Evolutionary conservation across 352 stramenopile species (phyloP).

Genomic region (Pythium coloratum): DNA sequence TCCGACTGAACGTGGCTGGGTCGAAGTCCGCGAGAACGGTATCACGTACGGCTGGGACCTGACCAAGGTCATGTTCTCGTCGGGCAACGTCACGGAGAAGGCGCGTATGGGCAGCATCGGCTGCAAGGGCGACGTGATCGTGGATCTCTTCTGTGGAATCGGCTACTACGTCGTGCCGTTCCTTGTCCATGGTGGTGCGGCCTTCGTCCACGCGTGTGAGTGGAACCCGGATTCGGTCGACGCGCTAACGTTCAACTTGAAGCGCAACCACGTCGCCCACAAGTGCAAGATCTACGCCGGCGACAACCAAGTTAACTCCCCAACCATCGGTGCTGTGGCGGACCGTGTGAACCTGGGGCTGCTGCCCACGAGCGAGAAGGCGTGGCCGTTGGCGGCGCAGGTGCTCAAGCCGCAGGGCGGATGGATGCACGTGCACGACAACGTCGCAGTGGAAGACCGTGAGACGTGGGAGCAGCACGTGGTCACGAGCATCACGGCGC

Average conservation of each 20-base stretch:
- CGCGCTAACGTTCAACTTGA: conserved; percentile 91
- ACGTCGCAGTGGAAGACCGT: conserved; percentile 87
- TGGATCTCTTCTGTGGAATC: conserved; percentile 98
- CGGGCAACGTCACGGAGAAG: conserved; percentile 97
- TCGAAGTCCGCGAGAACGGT: conserved; percentile 92
- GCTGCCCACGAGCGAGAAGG: conserved; percentile 93
- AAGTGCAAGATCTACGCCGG: conserved; percentile 81
- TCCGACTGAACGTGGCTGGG: conserved; percentile 59
- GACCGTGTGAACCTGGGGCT: conserved; percentile 95
- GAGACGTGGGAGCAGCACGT: conserved; percentile 77
- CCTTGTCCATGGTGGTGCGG: conserved; percentile 88
- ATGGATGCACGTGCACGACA: conserved; percentile 96
- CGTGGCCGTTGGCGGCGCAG: conserved; percentile 91
- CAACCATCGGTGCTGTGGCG: conserved; percentile 72
- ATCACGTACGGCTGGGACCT: conserved; percentile 95
- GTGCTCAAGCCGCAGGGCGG: conserved; percentile 88
- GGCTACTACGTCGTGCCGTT: conserved; percentile 97
- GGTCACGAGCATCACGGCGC: conserved; percentile 40
- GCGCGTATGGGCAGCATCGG: conserved; percentile 90
- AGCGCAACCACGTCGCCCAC: conserved; percentile 88
- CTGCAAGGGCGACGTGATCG: conserved; percentile 86
- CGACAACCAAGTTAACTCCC: conserved; percentile 86
- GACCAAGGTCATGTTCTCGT: conserved; percentile 96
- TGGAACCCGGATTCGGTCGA: conserved; percentile 94
- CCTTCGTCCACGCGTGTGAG: conserved; percentile 93